Conservation (phyloP, 768 basidiomycete species). For the Tylopilus felleus region DNA sequence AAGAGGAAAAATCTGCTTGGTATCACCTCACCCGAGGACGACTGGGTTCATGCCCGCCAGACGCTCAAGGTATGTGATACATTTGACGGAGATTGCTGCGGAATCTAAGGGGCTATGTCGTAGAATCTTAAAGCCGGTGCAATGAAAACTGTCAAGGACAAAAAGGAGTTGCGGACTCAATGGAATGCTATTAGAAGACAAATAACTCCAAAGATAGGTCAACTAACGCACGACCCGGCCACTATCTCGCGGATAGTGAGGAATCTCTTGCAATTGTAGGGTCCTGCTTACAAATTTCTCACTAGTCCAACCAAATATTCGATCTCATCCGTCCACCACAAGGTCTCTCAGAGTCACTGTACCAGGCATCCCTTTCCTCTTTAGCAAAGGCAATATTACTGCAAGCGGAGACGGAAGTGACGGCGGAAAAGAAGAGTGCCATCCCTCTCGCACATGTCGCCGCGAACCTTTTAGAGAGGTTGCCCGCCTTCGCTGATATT, state of each 20-base stretch:
- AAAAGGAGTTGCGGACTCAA: constrained; percentile 50
- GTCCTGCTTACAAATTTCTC: constrained; percentile 10
- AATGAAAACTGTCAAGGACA: constrained; percentile 60
- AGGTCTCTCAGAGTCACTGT: constrained; percentile 41
- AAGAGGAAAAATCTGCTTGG: constrained; percentile 44
- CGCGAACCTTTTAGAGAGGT: constrained; percentile 60
- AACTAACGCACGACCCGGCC: constrained; percentile 67
- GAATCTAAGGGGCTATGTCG: constrained; percentile 17
- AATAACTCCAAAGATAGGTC: constrained; percentile 85
- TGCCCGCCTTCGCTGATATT: constrained; percentile 61
- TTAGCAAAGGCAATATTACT: constrained; percentile 83
- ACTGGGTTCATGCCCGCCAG: constrained; percentile 59
- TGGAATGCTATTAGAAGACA: constrained; percentile 71
- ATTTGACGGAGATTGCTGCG: constrained; percentile 17
- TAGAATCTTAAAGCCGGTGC: constrained; percentile 64
- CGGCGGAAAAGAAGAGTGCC: constrained; percentile 83
- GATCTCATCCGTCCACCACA: constrained; percentile 37
- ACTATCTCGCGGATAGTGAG: constrained; percentile 66
- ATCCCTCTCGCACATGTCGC: constrained; percentile 73
- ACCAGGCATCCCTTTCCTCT: constrained; percentile 79
- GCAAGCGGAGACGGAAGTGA: constrained; percentile 92
- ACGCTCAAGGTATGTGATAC: constrained; percentile 46
- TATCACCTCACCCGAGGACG: constrained; percentile 53
- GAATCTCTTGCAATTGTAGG: constrained; percentile 12
- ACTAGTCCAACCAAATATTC: constrained; percentile 41